Evolutionary conservation across 2,329 filamentous ascomycete genomes (phyloP), one percentile per base, ranked within the genome.

Genomic region (Ascochyta pisi): DNA sequence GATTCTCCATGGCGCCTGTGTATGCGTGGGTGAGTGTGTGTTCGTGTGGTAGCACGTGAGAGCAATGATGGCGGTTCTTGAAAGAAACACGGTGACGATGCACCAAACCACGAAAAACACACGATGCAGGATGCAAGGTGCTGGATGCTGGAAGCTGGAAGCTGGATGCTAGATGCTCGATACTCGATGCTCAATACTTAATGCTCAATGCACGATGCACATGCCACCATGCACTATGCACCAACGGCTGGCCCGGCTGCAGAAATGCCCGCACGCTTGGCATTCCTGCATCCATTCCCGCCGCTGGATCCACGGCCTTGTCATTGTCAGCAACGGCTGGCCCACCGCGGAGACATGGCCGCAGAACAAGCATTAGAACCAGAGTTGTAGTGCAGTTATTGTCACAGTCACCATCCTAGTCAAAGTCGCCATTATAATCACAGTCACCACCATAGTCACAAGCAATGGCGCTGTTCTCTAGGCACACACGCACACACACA

Each of bases 1-100:
- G 74, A 24, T 76, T 74, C 40, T 82, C 78, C 79, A 82, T 82
- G 34, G 23, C 67, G 57, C 40, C 19, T n/a, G 29, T 40, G 35
- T 16, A 26, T 31, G 27, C 6, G 8, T 29, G 27, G 7, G 27
- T 29, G 27, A 10, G 27, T 29, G 27, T 29, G 27, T 19, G 19
- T 19, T 19, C 19, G 19, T 19, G 24, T 26, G 24, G 24, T 8
- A 26, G 24, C 24, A 26, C 24, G 24, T 26, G 24, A 31, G 29
- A 15, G 29, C 29, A 12, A 31, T 4, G 12, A 31, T 29, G 27
- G 27, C 3, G 8, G 27, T 29, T 10, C 12, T 10, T 10, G 3
- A 9, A 10, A 29, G 27, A 10, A 29, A 29, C 29, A 15, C 29
- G 12, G 10, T 13, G 12, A 31, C 29, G 29, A 31, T 10, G 37